Conservation (phyloP, 139 green algal species). For the Chlamydomonas asymmetrica region DNA sequence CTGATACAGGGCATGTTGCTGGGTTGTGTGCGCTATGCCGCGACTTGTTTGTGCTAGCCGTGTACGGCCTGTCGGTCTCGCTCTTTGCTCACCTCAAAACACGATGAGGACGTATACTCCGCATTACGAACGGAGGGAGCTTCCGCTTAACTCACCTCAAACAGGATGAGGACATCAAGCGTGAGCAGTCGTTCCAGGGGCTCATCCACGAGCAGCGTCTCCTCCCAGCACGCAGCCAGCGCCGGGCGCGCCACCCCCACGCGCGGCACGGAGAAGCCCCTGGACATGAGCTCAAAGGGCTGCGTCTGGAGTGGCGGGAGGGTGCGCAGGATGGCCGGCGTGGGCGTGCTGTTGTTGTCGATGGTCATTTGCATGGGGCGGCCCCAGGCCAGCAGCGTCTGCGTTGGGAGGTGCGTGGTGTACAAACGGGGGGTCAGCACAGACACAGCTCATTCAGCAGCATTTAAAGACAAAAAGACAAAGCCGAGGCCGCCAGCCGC, state of each 20-base stretch:
- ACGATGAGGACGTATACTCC: too few species aligned
- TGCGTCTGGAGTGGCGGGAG: conserved; percentile 51
- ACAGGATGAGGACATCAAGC: conserved; percentile 46
- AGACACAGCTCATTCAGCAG: too few species aligned
- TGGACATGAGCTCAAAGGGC: conserved; percentile 45
- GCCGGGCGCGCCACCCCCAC: background rate
- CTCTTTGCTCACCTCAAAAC: background rate
- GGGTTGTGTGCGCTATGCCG: too few species aligned
- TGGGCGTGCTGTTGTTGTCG: conserved; percentile 25
- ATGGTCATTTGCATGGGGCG: conserved; percentile 36
- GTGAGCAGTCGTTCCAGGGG: conserved; percentile 31
- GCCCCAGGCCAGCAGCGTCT: conserved; percentile 48
- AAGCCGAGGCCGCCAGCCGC: too few species aligned
- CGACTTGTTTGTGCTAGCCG: background rate
- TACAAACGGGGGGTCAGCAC: background rate
- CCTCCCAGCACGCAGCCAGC: conserved; percentile 28
- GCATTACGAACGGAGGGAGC: too few species aligned
- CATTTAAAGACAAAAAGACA: too few species aligned
- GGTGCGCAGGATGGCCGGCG: conserved; percentile 29
- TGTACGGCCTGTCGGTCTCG: background rate
- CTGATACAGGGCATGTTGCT: too few species aligned
- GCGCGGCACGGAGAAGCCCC: background rate
- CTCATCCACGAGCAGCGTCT: conserved; percentile 50
- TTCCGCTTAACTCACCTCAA: conserved; percentile 30
- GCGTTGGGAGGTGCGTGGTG: background rate